These are phyloP conservation scores for Eimeria sp. DNA, from an alignment of 169 alveolate genomes.

Conservation along the genomic window DNA sequence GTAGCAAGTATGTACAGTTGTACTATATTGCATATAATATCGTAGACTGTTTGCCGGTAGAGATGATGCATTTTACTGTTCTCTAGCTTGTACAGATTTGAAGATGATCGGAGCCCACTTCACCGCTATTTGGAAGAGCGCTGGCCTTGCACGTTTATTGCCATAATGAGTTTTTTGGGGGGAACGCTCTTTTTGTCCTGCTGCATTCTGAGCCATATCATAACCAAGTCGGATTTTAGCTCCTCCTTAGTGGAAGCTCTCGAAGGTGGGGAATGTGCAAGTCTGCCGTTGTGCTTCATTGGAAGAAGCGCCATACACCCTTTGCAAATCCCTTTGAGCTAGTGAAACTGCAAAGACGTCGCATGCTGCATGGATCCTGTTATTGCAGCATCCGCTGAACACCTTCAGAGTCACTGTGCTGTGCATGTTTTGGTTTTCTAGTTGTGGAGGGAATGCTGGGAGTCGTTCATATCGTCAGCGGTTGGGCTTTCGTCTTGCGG, in stretches of 20 bases:
- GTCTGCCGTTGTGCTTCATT: neutral
- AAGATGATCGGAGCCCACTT: constrained; percentile 30
- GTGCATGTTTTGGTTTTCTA: neutral
- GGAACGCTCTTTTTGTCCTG: constrained; percentile 13
- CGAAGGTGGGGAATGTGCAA: constrained; percentile 22
- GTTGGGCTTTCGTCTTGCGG: constrained; percentile 65
- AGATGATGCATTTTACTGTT: neutral
- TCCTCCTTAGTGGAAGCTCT: neutral
- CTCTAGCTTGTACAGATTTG: constrained; percentile 23
- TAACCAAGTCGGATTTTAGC: constrained; percentile 27
- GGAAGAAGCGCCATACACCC: neutral
- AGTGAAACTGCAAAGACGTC: neutral
- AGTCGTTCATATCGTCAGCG: constrained; percentile 27
- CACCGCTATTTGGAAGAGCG: constrained; percentile 63
- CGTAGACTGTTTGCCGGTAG: neutral
- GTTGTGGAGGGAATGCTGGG: constrained; percentile 69
- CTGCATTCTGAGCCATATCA: constrained; percentile 40
- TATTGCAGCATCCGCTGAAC: neutral
- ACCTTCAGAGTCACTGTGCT: neutral
- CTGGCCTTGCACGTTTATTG: constrained; percentile 58
- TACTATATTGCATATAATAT: neutral
- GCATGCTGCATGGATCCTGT: neutral
- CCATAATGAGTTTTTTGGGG: constrained; percentile 3
- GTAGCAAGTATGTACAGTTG: neutral
- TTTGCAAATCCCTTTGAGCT: neutral